A percentile compares a stretch with the other conserved stretches of the same genome.
Conservation (phyloP, 2,329 filamentous ascomycete genomes). For the Cladosporium sp. region DNA sequence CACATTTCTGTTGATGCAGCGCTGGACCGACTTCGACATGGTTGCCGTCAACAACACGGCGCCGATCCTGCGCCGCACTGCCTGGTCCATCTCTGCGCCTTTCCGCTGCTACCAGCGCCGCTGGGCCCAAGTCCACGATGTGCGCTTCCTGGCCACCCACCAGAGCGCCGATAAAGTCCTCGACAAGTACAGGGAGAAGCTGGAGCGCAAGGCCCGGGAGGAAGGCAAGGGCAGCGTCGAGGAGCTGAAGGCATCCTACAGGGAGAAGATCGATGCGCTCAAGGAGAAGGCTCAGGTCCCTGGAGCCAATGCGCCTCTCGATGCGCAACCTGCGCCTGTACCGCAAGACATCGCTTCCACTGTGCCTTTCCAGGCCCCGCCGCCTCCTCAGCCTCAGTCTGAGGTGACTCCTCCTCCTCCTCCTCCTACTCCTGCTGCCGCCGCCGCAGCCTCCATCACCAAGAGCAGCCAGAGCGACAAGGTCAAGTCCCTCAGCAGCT, state of each 20-base stretch:
- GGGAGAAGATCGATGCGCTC: slow-evolving; percentile 75
- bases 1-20: slow-evolving; percentile 14
- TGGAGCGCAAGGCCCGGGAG: slow-evolving; percentile 75
- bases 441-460: slow-evolving; percentile 35
- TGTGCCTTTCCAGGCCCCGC: slow-evolving; percentile 38
- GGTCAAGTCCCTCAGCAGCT: slow-evolving; percentile 65
- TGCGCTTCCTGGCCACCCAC: slow-evolving; percentile 84
- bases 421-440: slow-evolving; percentile 19
- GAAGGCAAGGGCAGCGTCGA: slow-evolving; percentile 69
- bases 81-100: slow-evolving; percentile 27
- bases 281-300: slow-evolving; percentile 65
- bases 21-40: slow-evolving; percentile 21
- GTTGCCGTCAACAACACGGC: slow-evolving; percentile 21
- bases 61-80: slow-evolving; percentile 27
- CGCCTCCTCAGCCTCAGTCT: slow-evolving; percentile 38
- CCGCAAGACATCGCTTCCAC: slow-evolving; percentile 26
- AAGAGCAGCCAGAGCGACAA: slow-evolving; percentile 43
- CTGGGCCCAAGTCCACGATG: slow-evolving; percentile 90
- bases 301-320: slow-evolving; percentile 49
- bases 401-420: slow-evolving; percentile 25
- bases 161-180: slow-evolving; percentile 63
- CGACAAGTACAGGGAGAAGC: slow-evolving; percentile 85
- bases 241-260: slow-evolving; percentile 77
- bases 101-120: slow-evolving; percentile 61
- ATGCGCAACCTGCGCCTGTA: slow-evolving; percentile 30